Evolutionary conservation across 352 stramenopile species (phyloP).

Genomic region (Phytopythium cucurbitacearum): DNA sequence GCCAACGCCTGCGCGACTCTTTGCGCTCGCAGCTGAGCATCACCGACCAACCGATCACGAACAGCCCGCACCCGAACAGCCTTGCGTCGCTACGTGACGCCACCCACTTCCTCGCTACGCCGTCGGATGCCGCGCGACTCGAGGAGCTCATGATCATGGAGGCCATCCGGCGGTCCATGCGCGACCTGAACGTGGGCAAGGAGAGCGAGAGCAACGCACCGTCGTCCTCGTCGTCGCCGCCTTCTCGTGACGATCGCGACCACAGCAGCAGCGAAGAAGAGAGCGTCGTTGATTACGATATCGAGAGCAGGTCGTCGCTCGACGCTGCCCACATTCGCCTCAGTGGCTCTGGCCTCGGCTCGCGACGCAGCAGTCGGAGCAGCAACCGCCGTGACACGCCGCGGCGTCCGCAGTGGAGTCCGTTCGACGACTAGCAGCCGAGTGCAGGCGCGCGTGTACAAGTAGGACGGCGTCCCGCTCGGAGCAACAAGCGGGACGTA

Average conservation of each 20-base stretch:
- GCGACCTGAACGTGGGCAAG: slow-evolving; percentile 44
- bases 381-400: neutral
- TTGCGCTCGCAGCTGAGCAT: slow-evolving; percentile 69
- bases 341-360: slow-evolving; percentile 11
- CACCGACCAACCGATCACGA: slow-evolving; percentile 41
- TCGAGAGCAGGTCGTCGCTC: slow-evolving; percentile 18
- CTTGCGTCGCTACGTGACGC: slow-evolving; percentile 33
- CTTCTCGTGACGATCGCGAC: neutral
- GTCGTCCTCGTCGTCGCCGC: slow-evolving; percentile 6
- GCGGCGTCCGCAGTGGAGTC: slow-evolving; percentile 8
- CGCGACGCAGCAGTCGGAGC: slow-evolving; percentile 3
- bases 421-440: slow-evolving; percentile 17
- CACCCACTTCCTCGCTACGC: slow-evolving; percentile 29
- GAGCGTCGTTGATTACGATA: slow-evolving; percentile 21
- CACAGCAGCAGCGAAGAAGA: slow-evolving; percentile 16
- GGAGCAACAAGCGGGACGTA: too few species aligned
- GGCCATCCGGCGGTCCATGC: slow-evolving; percentile 78
- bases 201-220: slow-evolving; percentile 15
- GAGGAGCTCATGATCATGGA: slow-evolving; percentile 84
- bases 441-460: too few species aligned
- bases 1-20: slow-evolving; percentile 65
- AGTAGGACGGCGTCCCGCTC: too few species aligned
- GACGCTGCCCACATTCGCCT: slow-evolving; percentile 24
- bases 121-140: slow-evolving; percentile 48
- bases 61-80: slow-evolving; percentile 45